A percentile compares a stretch with the other conserved stretches of the same genome.
Evolutionary conservation across 2,329 filamentous ascomycete species (phyloP).

Genomic region (Penicillium italicum): DNA sequence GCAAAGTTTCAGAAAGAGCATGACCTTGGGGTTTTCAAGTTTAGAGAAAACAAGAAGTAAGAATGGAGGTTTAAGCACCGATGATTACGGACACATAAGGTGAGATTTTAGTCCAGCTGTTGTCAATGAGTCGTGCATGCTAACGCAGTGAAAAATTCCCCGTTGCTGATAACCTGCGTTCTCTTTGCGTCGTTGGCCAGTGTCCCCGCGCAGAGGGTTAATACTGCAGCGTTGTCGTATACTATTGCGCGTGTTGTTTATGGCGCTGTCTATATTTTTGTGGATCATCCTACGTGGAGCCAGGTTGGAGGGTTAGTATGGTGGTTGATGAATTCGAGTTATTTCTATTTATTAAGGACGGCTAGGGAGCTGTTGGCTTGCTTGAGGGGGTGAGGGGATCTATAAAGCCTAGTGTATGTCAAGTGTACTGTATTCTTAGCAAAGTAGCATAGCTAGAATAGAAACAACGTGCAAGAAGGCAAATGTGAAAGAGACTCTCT

Average conservation of each 20-base stretch:
- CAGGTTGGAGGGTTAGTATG: conserved; percentile 39
- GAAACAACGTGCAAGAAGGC: not conserved
- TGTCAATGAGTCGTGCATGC: conserved; percentile 46
- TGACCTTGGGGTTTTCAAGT: not conserved
- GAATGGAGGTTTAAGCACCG: not conserved
- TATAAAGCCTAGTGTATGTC: not conserved
- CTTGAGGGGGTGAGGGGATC: not conserved
- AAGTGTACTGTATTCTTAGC: not conserved
- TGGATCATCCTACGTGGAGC: conserved; percentile 36
- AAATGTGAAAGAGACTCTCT: not conserved
- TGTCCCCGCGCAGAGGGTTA: conserved; percentile 37
- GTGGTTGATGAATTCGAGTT: conserved; percentile 46
- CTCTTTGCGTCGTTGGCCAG: conserved; percentile 41
- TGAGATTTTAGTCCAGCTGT: not conserved
- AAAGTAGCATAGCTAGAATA: not conserved
- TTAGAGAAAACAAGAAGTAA: not conserved
- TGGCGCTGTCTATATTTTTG: conserved; percentile 40
- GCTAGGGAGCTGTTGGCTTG: conserved; percentile 12
- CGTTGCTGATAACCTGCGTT: conserved; percentile 27
- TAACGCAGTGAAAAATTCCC: conserved; percentile 41
- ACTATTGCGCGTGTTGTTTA: conserved; percentile 43
- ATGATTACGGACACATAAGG: not conserved
- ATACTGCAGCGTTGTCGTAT: conserved; percentile 41
- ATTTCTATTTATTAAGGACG: conserved; percentile 38
- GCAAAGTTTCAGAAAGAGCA: not conserved